These are phyloP conservation scores for Arctium minus DNA, from an alignment of 129 eudicot genomes.

Conservation along the genomic window DNA sequence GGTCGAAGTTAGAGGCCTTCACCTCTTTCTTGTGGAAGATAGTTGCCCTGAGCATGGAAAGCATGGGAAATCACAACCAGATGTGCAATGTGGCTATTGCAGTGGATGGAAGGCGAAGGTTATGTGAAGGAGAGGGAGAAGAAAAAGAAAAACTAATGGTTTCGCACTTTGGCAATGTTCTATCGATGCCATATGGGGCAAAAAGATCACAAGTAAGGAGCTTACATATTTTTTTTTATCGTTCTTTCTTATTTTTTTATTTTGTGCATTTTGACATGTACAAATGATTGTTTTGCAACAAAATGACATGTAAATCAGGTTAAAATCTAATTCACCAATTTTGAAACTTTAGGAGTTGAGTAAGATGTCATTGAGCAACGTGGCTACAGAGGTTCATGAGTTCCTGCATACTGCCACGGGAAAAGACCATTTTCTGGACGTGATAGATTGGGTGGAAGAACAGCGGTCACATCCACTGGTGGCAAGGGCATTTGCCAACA, in stretches of 20 bases:
- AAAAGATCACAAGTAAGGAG: constrained; percentile 18
- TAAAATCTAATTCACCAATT: neutral
- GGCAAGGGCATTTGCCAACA: constrained; percentile 34
- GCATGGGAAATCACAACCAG: neutral
- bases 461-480: constrained; percentile 36
- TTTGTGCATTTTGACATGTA: neutral
- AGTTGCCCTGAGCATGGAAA: constrained; percentile 12
- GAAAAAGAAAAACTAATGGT: constrained; percentile 19
- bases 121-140: constrained; percentile 36
- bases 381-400: constrained; percentile 38
- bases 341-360: constrained; percentile 21
- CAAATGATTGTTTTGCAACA: too few species aligned
- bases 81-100: constrained; percentile 45
- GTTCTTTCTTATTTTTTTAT: neutral
- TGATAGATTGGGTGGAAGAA: constrained; percentile 71
- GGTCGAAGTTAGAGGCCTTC: constrained; percentile 43
- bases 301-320: neutral
- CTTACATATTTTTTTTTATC: too few species aligned
- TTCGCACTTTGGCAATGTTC: constrained; percentile 53
- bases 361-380: constrained; percentile 29
- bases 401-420: constrained; percentile 28
- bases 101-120: constrained; percentile 52
- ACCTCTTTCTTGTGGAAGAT: constrained; percentile 26
- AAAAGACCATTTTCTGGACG: constrained; percentile 52
- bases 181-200: constrained; percentile 57